Percentiles rank a stretch among this genome's conserved stretches.
Evolutionary conservation across 352 stramenopile species (phyloP).

Genomic region (Aphanomyces euteiches): DNA sequence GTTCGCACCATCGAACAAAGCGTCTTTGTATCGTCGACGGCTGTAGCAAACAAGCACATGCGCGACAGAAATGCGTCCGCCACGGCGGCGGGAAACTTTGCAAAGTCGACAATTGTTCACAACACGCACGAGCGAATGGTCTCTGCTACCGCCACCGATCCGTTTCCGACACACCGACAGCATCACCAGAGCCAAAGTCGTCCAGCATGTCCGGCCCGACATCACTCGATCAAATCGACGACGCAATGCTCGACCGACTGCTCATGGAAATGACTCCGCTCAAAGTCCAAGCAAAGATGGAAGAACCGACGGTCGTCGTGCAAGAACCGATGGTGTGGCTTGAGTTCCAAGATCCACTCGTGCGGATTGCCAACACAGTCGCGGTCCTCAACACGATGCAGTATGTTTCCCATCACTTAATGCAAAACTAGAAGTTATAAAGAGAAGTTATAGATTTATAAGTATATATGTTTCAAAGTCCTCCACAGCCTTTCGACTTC

Average conservation of each 20-base stretch:
- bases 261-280: background rate
- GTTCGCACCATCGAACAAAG: background rate
- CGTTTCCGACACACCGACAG: background rate
- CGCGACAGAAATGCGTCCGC: slow-evolving; percentile 21
- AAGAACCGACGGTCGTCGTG: too few relatives aligned
- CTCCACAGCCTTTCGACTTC: too few relatives aligned
- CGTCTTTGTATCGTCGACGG: slow-evolving; percentile 5
- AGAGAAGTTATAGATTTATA: too few relatives aligned
- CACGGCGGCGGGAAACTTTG: slow-evolving; percentile 13
- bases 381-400: slow-evolving; percentile 6
- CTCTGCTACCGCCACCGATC: slow-evolving; percentile 21
- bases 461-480: too few relatives aligned
- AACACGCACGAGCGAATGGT: slow-evolving; percentile 20
- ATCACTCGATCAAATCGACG: background rate
- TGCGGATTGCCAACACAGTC: slow-evolving; percentile 9
- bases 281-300: background rate
- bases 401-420: background rate
- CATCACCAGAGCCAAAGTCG: background rate
- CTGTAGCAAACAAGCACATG: slow-evolving; percentile 12
- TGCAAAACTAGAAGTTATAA: background rate
- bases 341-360: background rate
- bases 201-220: too few relatives aligned
- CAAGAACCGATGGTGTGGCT: too few relatives aligned
- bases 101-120: background rate
- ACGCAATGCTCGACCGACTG: background rate